Conservation (phyloP, 768 basidiomycete species). For the Dendrothele bispora region DNA sequence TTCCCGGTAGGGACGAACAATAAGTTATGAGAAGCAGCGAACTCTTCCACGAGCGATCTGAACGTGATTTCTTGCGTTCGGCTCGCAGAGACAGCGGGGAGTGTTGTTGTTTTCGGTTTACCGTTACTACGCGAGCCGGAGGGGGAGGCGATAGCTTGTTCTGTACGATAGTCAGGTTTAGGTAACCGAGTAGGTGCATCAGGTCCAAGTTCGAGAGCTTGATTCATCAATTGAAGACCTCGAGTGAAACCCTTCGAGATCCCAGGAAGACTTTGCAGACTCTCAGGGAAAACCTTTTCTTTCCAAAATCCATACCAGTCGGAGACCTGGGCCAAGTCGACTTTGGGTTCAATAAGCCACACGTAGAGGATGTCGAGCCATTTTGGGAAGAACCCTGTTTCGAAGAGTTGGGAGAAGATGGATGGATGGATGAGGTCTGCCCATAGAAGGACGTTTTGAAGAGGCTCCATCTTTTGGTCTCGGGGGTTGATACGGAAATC, state of each 20-base stretch:
- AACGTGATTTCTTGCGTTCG: conserved; percentile 87
- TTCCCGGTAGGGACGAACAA: conserved; percentile 87
- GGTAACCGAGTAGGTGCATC: conserved; percentile 67
- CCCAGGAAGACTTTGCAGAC: conserved; percentile 61
- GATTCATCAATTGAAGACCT: conserved; percentile 92
- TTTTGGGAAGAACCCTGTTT: conserved; percentile 94
- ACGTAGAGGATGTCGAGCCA: conserved; percentile 91
- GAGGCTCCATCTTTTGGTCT: conserved; percentile 82
- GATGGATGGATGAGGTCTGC: conserved; percentile 66
- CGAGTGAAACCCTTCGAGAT: conserved; percentile 81
- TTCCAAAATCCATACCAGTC: conserved; percentile 96
- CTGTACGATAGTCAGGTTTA: conserved; percentile 65
- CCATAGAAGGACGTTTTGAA: conserved; percentile 81
- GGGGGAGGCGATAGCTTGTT: conserved; percentile 34
- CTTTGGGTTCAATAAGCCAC: conserved; percentile 89
- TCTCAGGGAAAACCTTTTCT: conserved; percentile 62
- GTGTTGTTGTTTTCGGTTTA: conserved; percentile 29
- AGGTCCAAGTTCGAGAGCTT: conserved; percentile 83
- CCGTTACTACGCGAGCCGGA: conserved; percentile 25
- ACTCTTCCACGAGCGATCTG: conserved; percentile 90
- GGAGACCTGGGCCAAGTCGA: conserved; percentile 89
- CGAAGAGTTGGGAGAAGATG: conserved; percentile 81
- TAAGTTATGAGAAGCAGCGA: conserved; percentile 80
- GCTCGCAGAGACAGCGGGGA: conserved; percentile 45
- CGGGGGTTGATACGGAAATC: conserved; percentile 91